Conservation (phyloP, 805 yeast species). For the Metschnikowia henanensis region DNA sequence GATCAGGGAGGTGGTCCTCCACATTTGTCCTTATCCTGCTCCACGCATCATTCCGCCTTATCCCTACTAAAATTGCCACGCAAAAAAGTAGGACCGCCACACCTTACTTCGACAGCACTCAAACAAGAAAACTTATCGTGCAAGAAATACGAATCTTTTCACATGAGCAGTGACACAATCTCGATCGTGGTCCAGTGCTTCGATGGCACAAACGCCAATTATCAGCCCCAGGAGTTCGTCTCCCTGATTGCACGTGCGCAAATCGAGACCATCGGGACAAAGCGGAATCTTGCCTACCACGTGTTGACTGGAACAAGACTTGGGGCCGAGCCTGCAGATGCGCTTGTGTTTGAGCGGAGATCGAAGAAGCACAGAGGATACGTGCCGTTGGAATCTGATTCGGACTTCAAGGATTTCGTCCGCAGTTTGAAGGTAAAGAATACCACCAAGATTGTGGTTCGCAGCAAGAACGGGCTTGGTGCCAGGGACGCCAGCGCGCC, state of each 20-base stretch:
- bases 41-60: neutral
- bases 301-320: slow-evolving; percentile 1
- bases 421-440: slow-evolving; percentile 51
- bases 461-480: slow-evolving; percentile 1
- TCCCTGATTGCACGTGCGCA: slow-evolving; percentile 2
- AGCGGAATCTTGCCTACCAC: slow-evolving; percentile 1
- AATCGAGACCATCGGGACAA: slow-evolving; percentile 1
- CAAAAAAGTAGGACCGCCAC: no score
- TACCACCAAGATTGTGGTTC: slow-evolving; percentile 34
- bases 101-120: no score
- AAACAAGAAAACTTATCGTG: no score
- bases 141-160: no score
- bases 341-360: slow-evolving; percentile 31
- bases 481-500: neutral
- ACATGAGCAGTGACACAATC: slow-evolving; percentile 6
- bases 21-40: neutral
- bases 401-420: slow-evolving; percentile 43
- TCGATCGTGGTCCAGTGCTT: slow-evolving; percentile 2
- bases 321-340: slow-evolving; percentile 2
- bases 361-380: slow-evolving; percentile 47
- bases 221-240: neutral
- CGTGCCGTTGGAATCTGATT: slow-evolving; percentile 35
- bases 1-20: neutral
- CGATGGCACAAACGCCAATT: neutral
- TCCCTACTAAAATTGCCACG: neutral